These are phyloP conservation scores for Chenopodium berlandieri DNA, from an alignment of 148 eudicot genomes.

Conservation along the genomic window DNA sequence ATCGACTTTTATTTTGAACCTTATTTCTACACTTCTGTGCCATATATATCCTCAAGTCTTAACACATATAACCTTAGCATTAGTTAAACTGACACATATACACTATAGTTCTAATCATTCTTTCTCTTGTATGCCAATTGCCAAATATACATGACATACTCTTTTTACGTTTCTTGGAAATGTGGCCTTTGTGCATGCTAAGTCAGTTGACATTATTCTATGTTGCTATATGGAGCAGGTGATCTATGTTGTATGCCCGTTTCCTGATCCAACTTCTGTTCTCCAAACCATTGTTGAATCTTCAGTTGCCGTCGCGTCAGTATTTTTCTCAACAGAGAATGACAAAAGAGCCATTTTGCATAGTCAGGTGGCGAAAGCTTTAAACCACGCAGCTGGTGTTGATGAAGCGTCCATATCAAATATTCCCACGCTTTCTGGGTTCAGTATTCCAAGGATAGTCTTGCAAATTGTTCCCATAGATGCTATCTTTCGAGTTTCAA, in stretches of 20 bases:
- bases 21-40: too few relatives aligned
- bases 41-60: too few relatives aligned
- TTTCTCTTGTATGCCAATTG: too few relatives aligned
- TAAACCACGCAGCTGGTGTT: slow-evolving; percentile 74
- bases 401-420: slow-evolving; percentile 88
- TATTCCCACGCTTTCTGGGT: slow-evolving; percentile 80
- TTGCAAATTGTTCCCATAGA: slow-evolving; percentile 85
- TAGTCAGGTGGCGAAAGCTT: slow-evolving; percentile 84
- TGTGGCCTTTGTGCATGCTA: slow-evolving; percentile 1
- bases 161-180: slow-evolving; percentile 3
- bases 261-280: slow-evolving; percentile 89
- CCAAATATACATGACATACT: background rate
- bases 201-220: slow-evolving; percentile 5
- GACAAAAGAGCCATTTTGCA: slow-evolving; percentile 70
- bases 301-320: slow-evolving; percentile 72
- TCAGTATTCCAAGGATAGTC: slow-evolving; percentile 82
- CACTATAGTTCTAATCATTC: too few relatives aligned
- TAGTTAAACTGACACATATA: background rate
- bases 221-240: slow-evolving; percentile 55
- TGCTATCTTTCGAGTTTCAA: slow-evolving; percentile 87
- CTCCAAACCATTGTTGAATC: slow-evolving; percentile 83
- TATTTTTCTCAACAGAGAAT: slow-evolving; percentile 65
- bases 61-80: too few relatives aligned
- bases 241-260: slow-evolving; percentile 93
- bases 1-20: too few relatives aligned